These are phyloP conservation scores for Codiaeum variegatum DNA, from an alignment of 441 rosid species.

Conservation along the genomic window DNA sequence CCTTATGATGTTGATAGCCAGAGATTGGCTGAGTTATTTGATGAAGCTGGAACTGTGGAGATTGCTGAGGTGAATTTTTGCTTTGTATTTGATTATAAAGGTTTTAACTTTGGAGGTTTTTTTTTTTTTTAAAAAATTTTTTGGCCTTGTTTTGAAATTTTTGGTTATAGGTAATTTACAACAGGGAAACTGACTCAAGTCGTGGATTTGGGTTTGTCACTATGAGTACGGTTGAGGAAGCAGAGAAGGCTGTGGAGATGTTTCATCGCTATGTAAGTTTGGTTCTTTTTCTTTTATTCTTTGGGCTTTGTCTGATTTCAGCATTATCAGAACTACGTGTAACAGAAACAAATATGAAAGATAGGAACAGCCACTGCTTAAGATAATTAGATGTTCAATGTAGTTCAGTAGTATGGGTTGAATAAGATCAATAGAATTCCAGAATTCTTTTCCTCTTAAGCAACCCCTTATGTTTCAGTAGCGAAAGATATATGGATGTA, in stretches of 20 bases:
- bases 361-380: background rate
- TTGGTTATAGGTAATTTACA: conserved; percentile 68
- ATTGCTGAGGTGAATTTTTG: conserved; percentile 58
- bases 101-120: background rate
- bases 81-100: conserved; percentile 8
- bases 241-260: conserved; percentile 74
- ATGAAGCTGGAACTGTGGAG: conserved; percentile 85
- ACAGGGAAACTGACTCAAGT: conserved; percentile 77
- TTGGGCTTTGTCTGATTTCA: background rate
- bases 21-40: conserved; percentile 74
- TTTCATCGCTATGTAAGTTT: conserved; percentile 67
- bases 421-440: conserved; percentile 7
- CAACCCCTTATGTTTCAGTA: background rate
- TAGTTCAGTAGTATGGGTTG: background rate
- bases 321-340: background rate
- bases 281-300: background rate
- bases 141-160: background rate
- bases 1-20: conserved; percentile 74
- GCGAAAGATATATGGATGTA: background rate
- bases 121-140: background rate
- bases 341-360: background rate
- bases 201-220: conserved; percentile 98
- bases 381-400: background rate
- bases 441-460: background rate
- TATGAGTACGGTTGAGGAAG: conserved; percentile 85